Evolutionary conservation across 768 basidiomycete genomes (phyloP).

Genomic region (Auricularia sp.): DNA sequence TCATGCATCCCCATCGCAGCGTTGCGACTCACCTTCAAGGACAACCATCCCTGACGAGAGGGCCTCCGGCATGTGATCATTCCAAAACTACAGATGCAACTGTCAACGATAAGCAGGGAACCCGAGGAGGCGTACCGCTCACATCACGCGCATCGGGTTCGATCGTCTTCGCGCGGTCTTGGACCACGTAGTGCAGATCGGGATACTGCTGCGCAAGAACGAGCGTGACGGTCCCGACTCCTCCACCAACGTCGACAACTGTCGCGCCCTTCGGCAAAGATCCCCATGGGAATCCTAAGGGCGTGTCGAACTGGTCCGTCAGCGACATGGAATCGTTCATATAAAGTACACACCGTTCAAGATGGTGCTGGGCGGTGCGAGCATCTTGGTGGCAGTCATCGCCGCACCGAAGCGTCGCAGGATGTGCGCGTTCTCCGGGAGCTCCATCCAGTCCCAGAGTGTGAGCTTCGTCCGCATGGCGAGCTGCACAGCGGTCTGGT

Average conservation of each 20-base stretch:
- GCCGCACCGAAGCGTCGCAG: slow-evolving; percentile 22
- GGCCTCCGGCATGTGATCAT: slow-evolving; percentile 4
- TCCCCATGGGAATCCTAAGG: not conserved
- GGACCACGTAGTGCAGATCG: slow-evolving; percentile 11
- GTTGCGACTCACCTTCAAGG: slow-evolving; percentile 4
- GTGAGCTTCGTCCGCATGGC: slow-evolving; percentile 16
- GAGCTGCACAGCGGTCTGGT: slow-evolving; percentile 15
- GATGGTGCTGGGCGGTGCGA: not conserved
- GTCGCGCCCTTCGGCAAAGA: slow-evolving; percentile 8
- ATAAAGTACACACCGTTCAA: not conserved
- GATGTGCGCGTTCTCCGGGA: slow-evolving; percentile 17
- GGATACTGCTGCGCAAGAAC: slow-evolving; percentile 7
- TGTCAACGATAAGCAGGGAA: not conserved
- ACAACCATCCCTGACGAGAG: slow-evolving; percentile 3
- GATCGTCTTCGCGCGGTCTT: slow-evolving; percentile 14
- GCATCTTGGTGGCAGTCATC: slow-evolving; percentile 14
- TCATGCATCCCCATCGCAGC: not conserved
- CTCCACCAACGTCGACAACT: slow-evolving; percentile 18
- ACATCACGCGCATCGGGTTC: slow-evolving; percentile 4
- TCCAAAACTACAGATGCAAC: slow-evolving; percentile 2
- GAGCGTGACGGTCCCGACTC: slow-evolving; percentile 10
- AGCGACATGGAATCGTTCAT: too few species aligned
- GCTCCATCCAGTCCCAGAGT: slow-evolving; percentile 19
- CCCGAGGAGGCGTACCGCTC: not conserved
- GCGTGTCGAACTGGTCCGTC: too few species aligned